Evolutionary conservation across 2,329 filamentous ascomycete species (phyloP), one percentile per base, ranked within the genome.

Genomic region (Fusarium irregulare): DNA sequence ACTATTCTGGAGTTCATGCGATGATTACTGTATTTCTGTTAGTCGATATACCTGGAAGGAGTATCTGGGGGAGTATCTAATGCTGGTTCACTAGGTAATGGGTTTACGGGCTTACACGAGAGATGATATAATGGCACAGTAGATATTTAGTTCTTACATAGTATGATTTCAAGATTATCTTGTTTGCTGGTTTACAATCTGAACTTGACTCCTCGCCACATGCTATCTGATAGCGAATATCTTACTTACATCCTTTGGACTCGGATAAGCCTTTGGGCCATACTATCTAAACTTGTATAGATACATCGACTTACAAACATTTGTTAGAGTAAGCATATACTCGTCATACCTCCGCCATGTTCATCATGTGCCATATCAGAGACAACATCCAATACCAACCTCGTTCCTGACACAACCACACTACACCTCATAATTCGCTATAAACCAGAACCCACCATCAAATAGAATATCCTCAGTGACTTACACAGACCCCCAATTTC

Each of bases 281-380:
- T 23, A 25, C 10, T 2, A 21, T 23, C 9, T 18, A 11, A 11
- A 12, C 0, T 16, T 11, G 6, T 4, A 7, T n/a, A 18, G 21
- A 23, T 23, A 44, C 10, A 23, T 4, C 0, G 9, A 23, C 1
- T 0, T 23, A 44, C 0, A 23, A 23, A 7, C 8, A 25, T 18
- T 7, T 44, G 21, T 44, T 10, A 25, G 6, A 11, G 7, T 5
- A 13, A n/a, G 11, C 4, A 18, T 21, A 6, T 20, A 23, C 7
- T n/a, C 20, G 49, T 16, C 13, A n/a, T 16, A 27, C 34, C 37
- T 14, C 9, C 16, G 12, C 34, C 20, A 10, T 14, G 25, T 14
- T 53, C 13, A 18, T 13, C 34, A 53, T 53, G 25, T 53, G 49
- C 10, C 18, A 51, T 53, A 9, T 16, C 9, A 7, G 32, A 42